Base-by-base conservation (phyloP, 1,139 yeast genomes). In the Sugiyamaella japonica region DNA sequence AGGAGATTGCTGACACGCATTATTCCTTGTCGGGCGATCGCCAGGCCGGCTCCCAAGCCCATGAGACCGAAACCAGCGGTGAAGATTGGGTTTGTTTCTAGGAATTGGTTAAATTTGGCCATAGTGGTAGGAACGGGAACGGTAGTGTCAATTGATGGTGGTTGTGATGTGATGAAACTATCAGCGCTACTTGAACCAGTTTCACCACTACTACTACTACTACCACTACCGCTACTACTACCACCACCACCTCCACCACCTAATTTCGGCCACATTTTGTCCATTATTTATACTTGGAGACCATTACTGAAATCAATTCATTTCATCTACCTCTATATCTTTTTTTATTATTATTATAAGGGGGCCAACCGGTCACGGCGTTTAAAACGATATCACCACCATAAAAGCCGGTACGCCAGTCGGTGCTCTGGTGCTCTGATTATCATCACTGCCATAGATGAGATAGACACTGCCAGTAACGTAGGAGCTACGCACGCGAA, bases 11-110 rank as follows among this genome's bases (percentile, higher is more conserved):
- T 82, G 2, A 84, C 76, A 54, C 85, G 79, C 47, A 82, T 76
- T 1, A 86, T 70, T 1, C 89, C 91, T 61, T 81, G 85, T 52
- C 97, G 76, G 1, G 90, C 84, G 13, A 90, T 65, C 0, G 97
- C 96, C 34, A 93, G 72, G 0, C 86, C 86, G 0, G 96, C 91
- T 17, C 99, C 99, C 2, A 93, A 75, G 2, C 91, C 76, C 99
- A 93, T 93, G 46, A 93, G 76, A 0, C 99, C 99, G 63, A 97
- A 97, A 65, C 99, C 77, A 0, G 98, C 99, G 1, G 97, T 95
- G 73, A 93, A 93, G 70, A 89, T 89, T 8, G 97, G 98, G 67
- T 93, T 93, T 42, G 84, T 81, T 15, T 79, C 77, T 61, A 89
- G 75, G 7, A 85, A 80, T 55, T 81, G 84, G 44, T 40, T 36